Percentiles rank a stretch among this genome's conserved stretches.
Evolutionary conservation across 352 stramenopile species (phyloP).

Genomic region (Plasmopara viticola): DNA sequence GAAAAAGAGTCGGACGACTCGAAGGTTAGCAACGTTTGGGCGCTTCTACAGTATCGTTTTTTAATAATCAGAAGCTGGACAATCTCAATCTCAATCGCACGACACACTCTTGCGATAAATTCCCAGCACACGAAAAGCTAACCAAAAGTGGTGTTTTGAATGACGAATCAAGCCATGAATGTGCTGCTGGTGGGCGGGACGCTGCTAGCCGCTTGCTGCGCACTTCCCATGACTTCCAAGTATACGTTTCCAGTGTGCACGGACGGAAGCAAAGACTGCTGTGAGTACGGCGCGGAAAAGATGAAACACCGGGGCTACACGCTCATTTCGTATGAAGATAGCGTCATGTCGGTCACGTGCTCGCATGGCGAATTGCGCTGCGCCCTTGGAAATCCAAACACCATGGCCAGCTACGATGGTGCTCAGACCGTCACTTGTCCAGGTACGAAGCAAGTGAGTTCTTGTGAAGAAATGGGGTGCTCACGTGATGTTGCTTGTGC

Average conservation of each 20-base stretch:
- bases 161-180: slow-evolving; percentile 13
- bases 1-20: too few relatives aligned
- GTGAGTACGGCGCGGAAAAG: slow-evolving; percentile 37
- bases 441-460: slow-evolving; percentile 23
- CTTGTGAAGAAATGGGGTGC: not conserved
- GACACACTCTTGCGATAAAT: slow-evolving; percentile 10
- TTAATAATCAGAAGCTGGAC: not conserved
- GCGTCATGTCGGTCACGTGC: slow-evolving; percentile 63
- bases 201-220: slow-evolving; percentile 21
- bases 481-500: slow-evolving; percentile 4
- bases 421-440: slow-evolving; percentile 40
- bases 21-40: too few relatives aligned
- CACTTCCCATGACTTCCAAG: slow-evolving; percentile 14
- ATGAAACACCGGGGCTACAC: slow-evolving; percentile 64
- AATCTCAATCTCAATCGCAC: slow-evolving; percentile 13
- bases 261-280: slow-evolving; percentile 39
- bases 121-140: slow-evolving; percentile 3
- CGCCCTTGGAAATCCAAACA: slow-evolving; percentile 49
- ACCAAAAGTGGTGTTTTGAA: slow-evolving; percentile 10
- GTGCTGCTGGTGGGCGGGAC: slow-evolving; percentile 17
- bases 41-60: not conserved
- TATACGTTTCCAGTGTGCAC: slow-evolving; percentile 55
- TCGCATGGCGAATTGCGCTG: slow-evolving; percentile 43
- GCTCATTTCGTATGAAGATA: slow-evolving; percentile 35
- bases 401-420: slow-evolving; percentile 33